These are phyloP conservation scores for Chlorophyllum brunneum DNA, from an alignment of 768 basidiomycete species.

Conservation along the genomic window DNA sequence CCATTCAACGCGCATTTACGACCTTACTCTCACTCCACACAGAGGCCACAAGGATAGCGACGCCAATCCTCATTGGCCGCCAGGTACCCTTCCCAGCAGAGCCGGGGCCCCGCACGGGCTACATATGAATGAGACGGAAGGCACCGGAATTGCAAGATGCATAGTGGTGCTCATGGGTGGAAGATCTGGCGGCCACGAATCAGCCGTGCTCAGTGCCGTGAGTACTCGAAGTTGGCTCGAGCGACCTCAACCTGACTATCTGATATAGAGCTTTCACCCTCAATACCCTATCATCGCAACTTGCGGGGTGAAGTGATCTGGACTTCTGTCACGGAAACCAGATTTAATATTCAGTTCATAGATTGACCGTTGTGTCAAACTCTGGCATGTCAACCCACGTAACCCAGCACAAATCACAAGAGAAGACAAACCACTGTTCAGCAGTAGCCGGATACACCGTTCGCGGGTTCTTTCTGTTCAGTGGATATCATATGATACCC, in stretches of 20 bases:
- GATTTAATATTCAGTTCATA: too few species aligned
- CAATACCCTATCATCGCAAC: slow-evolving; percentile 66
- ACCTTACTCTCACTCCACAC: slow-evolving; percentile 37
- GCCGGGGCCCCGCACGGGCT: slow-evolving; percentile 72
- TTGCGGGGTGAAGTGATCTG: slow-evolving; percentile 74
- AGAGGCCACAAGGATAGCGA: slow-evolving; percentile 12
- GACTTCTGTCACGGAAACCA: slow-evolving; percentile 16
- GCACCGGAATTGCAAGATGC: slow-evolving; percentile 60
- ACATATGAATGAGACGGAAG: slow-evolving; percentile 56
- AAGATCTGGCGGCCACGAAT: slow-evolving; percentile 69
- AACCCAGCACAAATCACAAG: slow-evolving; percentile 36
- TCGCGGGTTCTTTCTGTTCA: slow-evolving; percentile 58
- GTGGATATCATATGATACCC: slow-evolving; percentile 58
- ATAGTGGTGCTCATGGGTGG: slow-evolving; percentile 64
- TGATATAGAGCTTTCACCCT: slow-evolving; percentile 62
- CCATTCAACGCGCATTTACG: slow-evolving; percentile 66
- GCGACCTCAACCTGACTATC: not conserved
- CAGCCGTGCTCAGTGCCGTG: slow-evolving; percentile 65
- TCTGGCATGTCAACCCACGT: slow-evolving; percentile 55
- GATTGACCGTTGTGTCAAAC: slow-evolving; percentile 74
- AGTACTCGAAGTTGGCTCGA: slow-evolving; percentile 16
- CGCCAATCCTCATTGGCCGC: slow-evolving; percentile 57
- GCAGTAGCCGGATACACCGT: slow-evolving; percentile 61
- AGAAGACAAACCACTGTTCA: slow-evolving; percentile 77
- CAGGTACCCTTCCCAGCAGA: slow-evolving; percentile 41